Base-by-base conservation (phyloP, 176 grass and related monocot species). In the Cenchrus americanus region DNA sequence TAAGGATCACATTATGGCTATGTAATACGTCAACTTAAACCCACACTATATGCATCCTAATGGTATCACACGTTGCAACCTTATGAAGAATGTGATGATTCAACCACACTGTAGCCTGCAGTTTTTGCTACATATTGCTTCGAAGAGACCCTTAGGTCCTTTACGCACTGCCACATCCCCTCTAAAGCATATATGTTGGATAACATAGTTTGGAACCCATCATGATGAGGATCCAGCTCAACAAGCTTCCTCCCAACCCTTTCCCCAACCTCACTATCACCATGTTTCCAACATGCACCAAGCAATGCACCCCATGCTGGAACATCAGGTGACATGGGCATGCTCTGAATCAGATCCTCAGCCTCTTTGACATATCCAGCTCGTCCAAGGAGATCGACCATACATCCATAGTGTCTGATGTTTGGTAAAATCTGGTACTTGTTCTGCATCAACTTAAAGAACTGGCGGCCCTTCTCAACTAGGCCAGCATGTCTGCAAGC, bases 321-420 rank as follows among this genome's bases (percentile, higher is more conserved):
- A 60, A 84, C 89, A 82, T 97, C 92, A 62, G 95, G 90, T 70
- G 84, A 79, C 66, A 98, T 79, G 14, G 92, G 95, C 92, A 97
- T 97, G 76, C 76, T 93, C 63, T 88, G 74, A 81, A 94, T 80
- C 67, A 98, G 82, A 27, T 88, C 87, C 79, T 94, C 92, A 32
- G 95, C 92, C 79, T 98, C 95, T 84, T 69, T 91, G 21, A 98
- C 86, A 80, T 89, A 88, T 46, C 94, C 94, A 78, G 89, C 95
- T 86, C 84, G 90, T 66, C 95, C 90, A 84, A 98, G 75, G 53
- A 98, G 92, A 95, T 98, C 95, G 54, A 98, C 84, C 92, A 98
- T 95, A 88, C 96, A 98, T 83, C 92, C 86, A 49, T 88, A 98
- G 70, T 98, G 91, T 80, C 83, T 91, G 74, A 84, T 91, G 80